Percentiles rank a stretch among this genome's conserved stretches.
Evolutionary conservation across 2,329 filamentous ascomycete genomes (phyloP).

Genomic region (Stagonosporopsis cucurbitacearum): DNA sequence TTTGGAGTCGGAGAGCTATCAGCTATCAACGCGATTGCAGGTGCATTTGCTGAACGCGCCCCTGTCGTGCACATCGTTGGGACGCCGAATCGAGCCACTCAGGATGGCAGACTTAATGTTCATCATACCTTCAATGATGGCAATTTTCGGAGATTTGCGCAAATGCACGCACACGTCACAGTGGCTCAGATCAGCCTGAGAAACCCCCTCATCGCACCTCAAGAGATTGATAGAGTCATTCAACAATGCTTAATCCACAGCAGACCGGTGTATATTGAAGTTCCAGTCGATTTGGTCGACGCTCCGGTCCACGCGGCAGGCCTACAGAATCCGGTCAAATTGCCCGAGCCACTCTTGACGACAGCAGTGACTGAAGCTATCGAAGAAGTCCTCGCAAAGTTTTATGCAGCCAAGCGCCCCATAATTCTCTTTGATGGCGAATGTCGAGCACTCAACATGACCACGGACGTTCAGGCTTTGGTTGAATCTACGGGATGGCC

Average conservation of each 20-base stretch:
- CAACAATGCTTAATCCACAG: constrained; percentile 60
- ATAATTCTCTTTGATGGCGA: constrained; percentile 62
- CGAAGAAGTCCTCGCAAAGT: constrained; percentile 48
- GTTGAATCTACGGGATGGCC: constrained; percentile 55
- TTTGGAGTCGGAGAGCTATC: constrained; percentile 75
- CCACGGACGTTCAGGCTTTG: constrained; percentile 53
- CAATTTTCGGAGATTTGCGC: constrained; percentile 59
- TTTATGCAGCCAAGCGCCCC: constrained; percentile 56
- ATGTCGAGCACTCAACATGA: constrained; percentile 52
- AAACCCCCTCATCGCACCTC: constrained; percentile 55
- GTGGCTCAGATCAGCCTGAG: constrained; percentile 57
- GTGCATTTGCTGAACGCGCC: constrained; percentile 75
- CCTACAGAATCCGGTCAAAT: constrained; percentile 28
- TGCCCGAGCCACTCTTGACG: constrained; percentile 19
- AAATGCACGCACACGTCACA: constrained; percentile 59
- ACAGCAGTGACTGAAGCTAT: constrained; percentile 40
- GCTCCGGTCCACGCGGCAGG: constrained; percentile 42
- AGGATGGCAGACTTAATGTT: constrained; percentile 53
- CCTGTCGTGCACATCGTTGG: constrained; percentile 70
- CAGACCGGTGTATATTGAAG: constrained; percentile 63
- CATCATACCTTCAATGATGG: constrained; percentile 74
- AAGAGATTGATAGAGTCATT: constrained; percentile 60
- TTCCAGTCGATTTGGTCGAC: constrained; percentile 62
- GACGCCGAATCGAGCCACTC: constrained; percentile 54
- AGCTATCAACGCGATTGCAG: constrained; percentile 74